Percentiles rank a stretch among this genome's conserved stretches.
phyloP scores from a whole-genome alignment of 1,284 basidiomycete genomes.

The Malassezia obtusa region DNA sequence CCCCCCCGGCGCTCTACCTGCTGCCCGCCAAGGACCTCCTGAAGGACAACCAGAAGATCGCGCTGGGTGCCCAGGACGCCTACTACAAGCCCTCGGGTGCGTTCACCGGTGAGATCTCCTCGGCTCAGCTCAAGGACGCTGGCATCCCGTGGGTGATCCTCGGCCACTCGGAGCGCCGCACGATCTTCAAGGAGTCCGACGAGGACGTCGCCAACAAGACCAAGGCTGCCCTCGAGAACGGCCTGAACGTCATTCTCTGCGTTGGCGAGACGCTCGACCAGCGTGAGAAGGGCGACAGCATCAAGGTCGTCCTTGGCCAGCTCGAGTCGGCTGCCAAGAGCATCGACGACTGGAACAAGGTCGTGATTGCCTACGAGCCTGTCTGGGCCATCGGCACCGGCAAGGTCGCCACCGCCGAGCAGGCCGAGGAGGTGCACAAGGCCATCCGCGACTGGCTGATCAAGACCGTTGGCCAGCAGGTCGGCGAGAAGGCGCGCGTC shows the following conservation, averaged over 20 bases:
- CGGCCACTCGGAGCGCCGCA: constrained; percentile 94
- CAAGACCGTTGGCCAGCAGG: constrained; percentile 59
- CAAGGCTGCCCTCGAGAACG: constrained; percentile 59
- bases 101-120: constrained; percentile 60
- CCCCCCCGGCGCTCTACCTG: constrained; percentile 44
- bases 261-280: constrained; percentile 87
- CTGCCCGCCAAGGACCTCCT: constrained; percentile 36
- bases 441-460: constrained; percentile 71
- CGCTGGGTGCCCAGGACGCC: constrained; percentile 80
- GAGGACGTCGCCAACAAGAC: constrained; percentile 78
- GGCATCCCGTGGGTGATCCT: constrained; percentile 84
- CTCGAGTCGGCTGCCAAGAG: constrained; percentile 64
- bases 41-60: constrained; percentile 19
- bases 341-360: constrained; percentile 67
- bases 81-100: constrained; percentile 77
- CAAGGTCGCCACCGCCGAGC: constrained; percentile 77
- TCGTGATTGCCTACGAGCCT: constrained; percentile 72
- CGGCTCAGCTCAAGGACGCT: constrained; percentile 68
- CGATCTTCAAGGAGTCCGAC: constrained; percentile 80
- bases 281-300: constrained; percentile 71
- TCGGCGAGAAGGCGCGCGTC: constrained; percentile 70
- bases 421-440: constrained; percentile 85
- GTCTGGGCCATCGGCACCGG: constrained; percentile 99
- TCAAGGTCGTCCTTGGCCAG: constrained; percentile 70
- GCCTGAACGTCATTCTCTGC: constrained; percentile 83